Evolutionary conservation across 108 stramenopile species (phyloP).

Genomic region (Nitzschia sp.): DNA sequence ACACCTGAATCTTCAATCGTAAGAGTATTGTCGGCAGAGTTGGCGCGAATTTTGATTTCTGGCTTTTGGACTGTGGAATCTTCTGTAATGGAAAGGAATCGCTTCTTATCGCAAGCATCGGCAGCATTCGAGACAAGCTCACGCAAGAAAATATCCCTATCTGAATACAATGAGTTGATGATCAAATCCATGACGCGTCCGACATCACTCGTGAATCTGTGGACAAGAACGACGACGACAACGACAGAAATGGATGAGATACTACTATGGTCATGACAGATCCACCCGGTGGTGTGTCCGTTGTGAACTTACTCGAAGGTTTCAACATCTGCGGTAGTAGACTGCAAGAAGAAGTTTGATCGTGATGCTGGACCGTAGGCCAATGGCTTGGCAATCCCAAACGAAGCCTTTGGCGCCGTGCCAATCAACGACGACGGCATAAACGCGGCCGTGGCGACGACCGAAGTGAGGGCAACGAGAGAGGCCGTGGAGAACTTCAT

Average conservation of each 20-base stretch:
- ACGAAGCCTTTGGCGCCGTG: background rate
- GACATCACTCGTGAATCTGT: slow-evolving; percentile 80
- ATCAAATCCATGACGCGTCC: slow-evolving; percentile 98
- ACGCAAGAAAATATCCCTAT: slow-evolving; percentile 80
- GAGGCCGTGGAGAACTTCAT: slow-evolving; percentile 68
- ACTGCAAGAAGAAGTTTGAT: slow-evolving; percentile 8
- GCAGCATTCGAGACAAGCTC: slow-evolving; percentile 93
- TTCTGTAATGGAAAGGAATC: slow-evolving; percentile 87
- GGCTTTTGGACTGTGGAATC: slow-evolving; percentile 39
- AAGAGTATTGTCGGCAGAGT: slow-evolving; percentile 74
- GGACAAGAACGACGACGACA: background rate
- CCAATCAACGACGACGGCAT: slow-evolving; percentile 13
- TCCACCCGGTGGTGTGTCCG: background rate
- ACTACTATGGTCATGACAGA: background rate
- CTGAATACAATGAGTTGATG: slow-evolving; percentile 96
- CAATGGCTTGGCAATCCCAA: slow-evolving; percentile 8
- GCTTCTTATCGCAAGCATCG: slow-evolving; percentile 99
- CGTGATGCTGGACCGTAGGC: background rate
- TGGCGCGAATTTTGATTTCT: slow-evolving; percentile 77
- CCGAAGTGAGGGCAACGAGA: slow-evolving; percentile 41
- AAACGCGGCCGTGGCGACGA: slow-evolving; percentile 24
- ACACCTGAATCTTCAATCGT: slow-evolving; percentile 96
- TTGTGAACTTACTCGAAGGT: slow-evolving; percentile 60
- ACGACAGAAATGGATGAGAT: background rate
- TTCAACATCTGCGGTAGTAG: slow-evolving; percentile 45